Evolutionary conservation across 2,329 filamentous ascomycete species (phyloP).

Genomic region (Pseudopithomyces maydicus): DNA sequence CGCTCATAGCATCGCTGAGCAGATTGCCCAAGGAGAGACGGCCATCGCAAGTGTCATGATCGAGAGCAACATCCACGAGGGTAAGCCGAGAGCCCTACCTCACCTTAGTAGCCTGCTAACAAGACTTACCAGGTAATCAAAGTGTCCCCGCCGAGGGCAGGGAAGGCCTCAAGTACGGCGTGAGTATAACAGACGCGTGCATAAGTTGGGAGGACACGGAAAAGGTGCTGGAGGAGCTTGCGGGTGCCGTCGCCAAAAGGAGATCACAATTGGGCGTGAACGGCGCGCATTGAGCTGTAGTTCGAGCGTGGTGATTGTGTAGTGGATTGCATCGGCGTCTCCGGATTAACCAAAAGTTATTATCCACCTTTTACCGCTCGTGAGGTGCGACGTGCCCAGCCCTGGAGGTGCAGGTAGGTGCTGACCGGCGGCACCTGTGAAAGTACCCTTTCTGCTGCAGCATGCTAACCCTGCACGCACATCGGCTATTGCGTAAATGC

Average conservation of each 20-base stretch:
- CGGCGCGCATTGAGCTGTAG: slow-evolving; percentile 27
- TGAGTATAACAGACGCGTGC: slow-evolving; percentile 97
- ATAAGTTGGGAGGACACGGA: slow-evolving; percentile 94
- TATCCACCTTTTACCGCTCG: slow-evolving; percentile 1
- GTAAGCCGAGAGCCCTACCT: slow-evolving; percentile 52
- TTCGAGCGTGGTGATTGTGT: slow-evolving; percentile 11
- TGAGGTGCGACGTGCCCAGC: not conserved
- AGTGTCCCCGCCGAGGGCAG: slow-evolving; percentile 90
- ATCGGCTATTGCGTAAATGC: not conserved
- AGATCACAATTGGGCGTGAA: slow-evolving; percentile 55
- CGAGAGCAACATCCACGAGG: slow-evolving; percentile 95
- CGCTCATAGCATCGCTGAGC: slow-evolving; percentile 77
- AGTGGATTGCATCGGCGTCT: slow-evolving; percentile 27
- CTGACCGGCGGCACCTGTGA: not conserved
- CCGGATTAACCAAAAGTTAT: slow-evolving; percentile 16
- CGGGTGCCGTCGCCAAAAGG: slow-evolving; percentile 77
- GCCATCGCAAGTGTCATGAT: slow-evolving; percentile 98
- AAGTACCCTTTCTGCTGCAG: not conserved
- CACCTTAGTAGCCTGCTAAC: slow-evolving; percentile 14
- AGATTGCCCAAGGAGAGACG: slow-evolving; percentile 82
- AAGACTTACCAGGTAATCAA: slow-evolving; percentile 68
- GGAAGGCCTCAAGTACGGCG: slow-evolving; percentile 84
- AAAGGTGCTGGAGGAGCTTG: slow-evolving; percentile 75
- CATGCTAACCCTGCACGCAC: not conserved
- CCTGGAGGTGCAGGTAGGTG: not conserved